A percentile compares a stretch with the other conserved stretches of the same genome.
Evolutionary conservation across 2,329 filamentous ascomycete genomes (phyloP).

Genomic region (Akanthomyces muscarius): DNA sequence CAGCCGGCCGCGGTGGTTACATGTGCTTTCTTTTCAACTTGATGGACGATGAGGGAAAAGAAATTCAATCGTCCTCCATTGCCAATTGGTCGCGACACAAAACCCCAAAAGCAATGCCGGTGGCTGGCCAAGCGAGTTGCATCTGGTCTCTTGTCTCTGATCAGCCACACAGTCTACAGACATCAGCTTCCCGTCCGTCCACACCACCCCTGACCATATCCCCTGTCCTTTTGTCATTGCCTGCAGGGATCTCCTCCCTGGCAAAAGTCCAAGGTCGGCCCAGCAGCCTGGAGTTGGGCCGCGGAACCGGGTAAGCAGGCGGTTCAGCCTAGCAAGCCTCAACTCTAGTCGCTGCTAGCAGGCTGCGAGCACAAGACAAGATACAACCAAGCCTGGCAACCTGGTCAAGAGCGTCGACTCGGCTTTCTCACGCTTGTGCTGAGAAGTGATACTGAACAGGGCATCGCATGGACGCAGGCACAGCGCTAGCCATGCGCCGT

Average conservation of each 20-base stretch:
- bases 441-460: no score
- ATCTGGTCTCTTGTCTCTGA: conserved; percentile 10
- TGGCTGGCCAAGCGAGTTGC: conserved; percentile 2
- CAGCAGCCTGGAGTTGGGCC: background rate
- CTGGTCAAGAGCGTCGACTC: no score
- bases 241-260: background rate
- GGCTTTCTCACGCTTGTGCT: no score
- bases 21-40: no score
- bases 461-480: background rate
- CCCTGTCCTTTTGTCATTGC: background rate
- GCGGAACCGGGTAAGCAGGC: conserved; percentile 2
- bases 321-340: background rate
- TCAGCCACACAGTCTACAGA: background rate
- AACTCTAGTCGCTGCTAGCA: no score
- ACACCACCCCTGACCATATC: background rate
- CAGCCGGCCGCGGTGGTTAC: no score
- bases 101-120: background rate
- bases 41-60: no score
- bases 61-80: no score
- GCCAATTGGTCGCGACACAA: no score
- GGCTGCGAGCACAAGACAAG: no score
- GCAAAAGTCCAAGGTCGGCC: background rate
- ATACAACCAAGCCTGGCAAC: no score
- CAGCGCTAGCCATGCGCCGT: background rate
- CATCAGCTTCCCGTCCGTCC: background rate